Base-by-base conservation (phyloP, 75 land plant genomes). In the Pseudotsuga menziesii region DNA sequence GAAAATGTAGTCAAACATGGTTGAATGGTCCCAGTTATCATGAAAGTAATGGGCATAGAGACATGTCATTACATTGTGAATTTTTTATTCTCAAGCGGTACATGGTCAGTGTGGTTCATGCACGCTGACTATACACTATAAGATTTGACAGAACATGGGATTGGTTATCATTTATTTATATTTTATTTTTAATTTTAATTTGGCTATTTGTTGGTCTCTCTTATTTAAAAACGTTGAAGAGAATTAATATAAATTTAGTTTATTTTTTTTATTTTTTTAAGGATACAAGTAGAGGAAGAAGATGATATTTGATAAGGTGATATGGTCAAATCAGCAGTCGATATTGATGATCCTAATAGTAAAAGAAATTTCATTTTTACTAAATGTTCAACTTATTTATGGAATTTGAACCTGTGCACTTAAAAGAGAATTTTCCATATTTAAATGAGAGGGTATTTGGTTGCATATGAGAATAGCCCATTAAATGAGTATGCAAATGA, bases 301-400 rank as follows among this genome's bases (percentile, higher is more conserved):
- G 90, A 84, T 32, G 88, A 81, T 3, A 25, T 74, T n/a, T 85
- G 55, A 35, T 74, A 83, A 79, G 85, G 81, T 79, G 83, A 78
- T 36, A 79, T 76, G 15, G 39, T 17, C 57, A 72, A 82, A 15
- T 84, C 90, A 13, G 93, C 88, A 0, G 88, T 77, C 70, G 90
- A 86, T 9, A 76, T 76, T 59, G 88, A 88, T 60, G 93, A 88
- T 81, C 88, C 90, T 74, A 91, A 88, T 81, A 90, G 92, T 88
- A 82, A 69, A 54, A 9, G 48, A 8, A 36, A 66, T 66, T 26
- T 29, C 36, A 14, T 16, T 26, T 62, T 13, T 44, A 26, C 27
- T 13, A 5, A 62, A 12, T 20, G 5, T 66, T 66, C 17, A 8
- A 66, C 48, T 66, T 66, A 2, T 4, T n/a, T 19, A 19, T 15